Evolutionary conservation across 805 yeast species (phyloP).

Genomic region (Candida railenensis): DNA sequence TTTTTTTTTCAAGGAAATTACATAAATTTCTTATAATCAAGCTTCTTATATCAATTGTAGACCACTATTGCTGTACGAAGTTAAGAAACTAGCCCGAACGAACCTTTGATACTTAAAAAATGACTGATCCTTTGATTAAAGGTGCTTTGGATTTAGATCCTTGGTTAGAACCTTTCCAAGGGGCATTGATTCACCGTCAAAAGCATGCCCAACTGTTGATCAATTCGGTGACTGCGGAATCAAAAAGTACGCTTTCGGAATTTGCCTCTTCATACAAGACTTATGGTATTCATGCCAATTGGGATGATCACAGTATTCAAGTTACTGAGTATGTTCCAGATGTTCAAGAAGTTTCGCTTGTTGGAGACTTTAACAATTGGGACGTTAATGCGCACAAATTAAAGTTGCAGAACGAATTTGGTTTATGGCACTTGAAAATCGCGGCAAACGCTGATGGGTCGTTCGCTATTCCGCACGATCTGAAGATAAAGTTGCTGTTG

Average conservation of each 20-base stretch:
- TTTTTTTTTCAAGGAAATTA: too few relatives aligned
- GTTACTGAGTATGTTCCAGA: slow-evolving; percentile 91
- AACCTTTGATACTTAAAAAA: background rate
- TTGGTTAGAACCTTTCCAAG: slow-evolving; percentile 76
- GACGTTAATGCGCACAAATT: slow-evolving; percentile 53
- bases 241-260: slow-evolving; percentile 38
- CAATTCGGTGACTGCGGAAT: slow-evolving; percentile 54
- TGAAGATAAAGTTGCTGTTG: slow-evolving; percentile 71
- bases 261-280: slow-evolving; percentile 75
- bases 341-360: slow-evolving; percentile 70
- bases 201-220: slow-evolving; percentile 65
- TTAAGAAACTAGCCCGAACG: background rate
- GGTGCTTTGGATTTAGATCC: slow-evolving; percentile 78
- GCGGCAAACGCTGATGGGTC: slow-evolving; percentile 43
- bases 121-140: slow-evolving; percentile 26
- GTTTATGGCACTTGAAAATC: slow-evolving; percentile 65
- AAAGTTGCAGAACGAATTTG: slow-evolving; percentile 57
- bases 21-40: too few relatives aligned
- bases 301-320: slow-evolving; percentile 48
- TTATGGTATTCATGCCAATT: slow-evolving; percentile 74
- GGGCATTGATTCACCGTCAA: slow-evolving; percentile 68
- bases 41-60: too few relatives aligned
- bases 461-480: slow-evolving; percentile 76
- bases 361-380: slow-evolving; percentile 95
- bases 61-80: background rate